Base-by-base conservation (phyloP, 805 yeast species). In the Kazachstania psychrophila region DNA sequence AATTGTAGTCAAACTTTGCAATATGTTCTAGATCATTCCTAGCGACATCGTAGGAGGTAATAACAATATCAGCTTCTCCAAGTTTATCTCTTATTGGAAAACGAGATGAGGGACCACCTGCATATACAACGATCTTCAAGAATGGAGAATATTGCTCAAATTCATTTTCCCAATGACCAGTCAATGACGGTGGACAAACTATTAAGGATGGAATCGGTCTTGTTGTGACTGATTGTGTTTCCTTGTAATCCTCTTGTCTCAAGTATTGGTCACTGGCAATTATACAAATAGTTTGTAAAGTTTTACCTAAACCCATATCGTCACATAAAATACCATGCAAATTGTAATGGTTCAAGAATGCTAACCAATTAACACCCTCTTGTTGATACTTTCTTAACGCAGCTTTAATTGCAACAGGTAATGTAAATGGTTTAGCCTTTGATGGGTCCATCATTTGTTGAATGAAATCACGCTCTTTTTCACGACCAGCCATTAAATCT, bases 81-180 rank as follows among this genome's bases (percentile, higher is more conserved):
- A 92, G 63, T 37, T 69, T 59, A 1, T 63, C 49, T 26, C 85
- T 66, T 18, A 86, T 60, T 6, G 72, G 61, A 6, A 69, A 55
- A 52, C 99, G 70, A 2, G 70, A 63, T 4, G 80, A 63, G 3
- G 98, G 97, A 5, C 86, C 78, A n/a, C 99, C 98, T 15, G 94
- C 95, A 60, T 89, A 89, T 2, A 86, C 92, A 19, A 84, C 56
- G 5, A 85, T 82, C 30, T 73, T 77, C 63, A 92, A 66, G 45
- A 82, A 81, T 30, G 97, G 95, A 0, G 96, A 83, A 58, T 87
- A 92, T 44, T 83, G 87, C 42, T 75, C 73, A 46, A 92, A 68
- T 60, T 92, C 99, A 56, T 86, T 95, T 56, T 86, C 95, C 99
- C 99, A 92, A 61, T 92, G 99, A 16, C 99, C 98, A 2, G 96